Evolutionary conservation across 768 basidiomycete genomes (phyloP), one percentile per base, ranked within the genome.

Genomic region (Lactarius sp.): DNA sequence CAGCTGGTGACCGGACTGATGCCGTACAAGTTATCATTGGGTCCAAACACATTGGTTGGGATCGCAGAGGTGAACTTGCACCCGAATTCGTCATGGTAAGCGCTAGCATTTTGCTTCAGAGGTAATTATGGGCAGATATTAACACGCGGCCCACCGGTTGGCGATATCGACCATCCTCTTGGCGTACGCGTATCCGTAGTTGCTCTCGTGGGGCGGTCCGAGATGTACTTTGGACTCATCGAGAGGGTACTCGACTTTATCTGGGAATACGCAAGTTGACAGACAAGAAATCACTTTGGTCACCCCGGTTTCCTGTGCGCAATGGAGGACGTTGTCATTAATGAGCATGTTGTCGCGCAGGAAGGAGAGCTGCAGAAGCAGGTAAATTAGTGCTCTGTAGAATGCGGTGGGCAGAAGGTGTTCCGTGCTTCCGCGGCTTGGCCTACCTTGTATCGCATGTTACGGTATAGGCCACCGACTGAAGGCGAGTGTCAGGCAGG

Each of bases 21-120:
- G 18, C 13, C 50, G 61, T 66, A 90, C 92, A 90, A 98, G 78
- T 98, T 98, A 76, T 97, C 95, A 71, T 92, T 75, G 5, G 91
- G 92, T 14, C 95, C 95, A 71, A 98, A 98, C n/a, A 98, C 86
- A 73, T 95, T 97, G 12, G 96, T 98, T 1, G 96, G 95, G 71
- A 98, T 98, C 14, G 94, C 94, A 47, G 93, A 92, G 4, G 94
- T 97, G 72, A 97, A 98, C 75, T 92, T 93, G 77, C 86, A 86
- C 20, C 94, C 95, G 69, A 88, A 96, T 74, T 98, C 88, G 68
- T 96, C 93, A 77, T 94, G 88, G 81, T 98, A 98, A 0, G 95
- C 95, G 66, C 94, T 95, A 62, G 33, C 33, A 44, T 44, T 22
- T 1, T n/a, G 3, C 13, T 20, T 14, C 16, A 58, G 33, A 39